Evolutionary conservation across 2,329 filamentous ascomycete species (phyloP).

Genomic region (Geosmithia putterillii): DNA sequence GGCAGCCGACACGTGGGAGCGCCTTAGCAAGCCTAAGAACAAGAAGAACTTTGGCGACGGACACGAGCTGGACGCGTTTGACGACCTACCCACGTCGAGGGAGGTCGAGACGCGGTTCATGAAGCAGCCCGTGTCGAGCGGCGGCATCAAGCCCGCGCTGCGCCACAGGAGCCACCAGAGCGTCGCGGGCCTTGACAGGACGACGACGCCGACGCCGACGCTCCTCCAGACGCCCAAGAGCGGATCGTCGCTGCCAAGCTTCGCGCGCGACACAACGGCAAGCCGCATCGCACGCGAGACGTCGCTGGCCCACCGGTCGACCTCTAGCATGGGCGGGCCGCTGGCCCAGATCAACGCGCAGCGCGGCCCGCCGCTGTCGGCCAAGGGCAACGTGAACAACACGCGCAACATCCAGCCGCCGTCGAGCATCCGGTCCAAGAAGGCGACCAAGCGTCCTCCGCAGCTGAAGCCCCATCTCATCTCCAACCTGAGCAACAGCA

Average conservation of each 20-base stretch:
- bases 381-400: constrained; percentile 32
- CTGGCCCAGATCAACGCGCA: constrained; percentile 43
- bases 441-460: constrained; percentile 43
- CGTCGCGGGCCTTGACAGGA: constrained; percentile 33
- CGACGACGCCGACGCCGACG: constrained; percentile 26
- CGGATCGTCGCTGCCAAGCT: constrained; percentile 41
- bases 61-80: constrained; percentile 82
- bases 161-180: constrained; percentile 46
- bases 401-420: constrained; percentile 27
- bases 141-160: constrained; percentile 51
- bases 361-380: constrained; percentile 39
- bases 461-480: constrained; percentile 79
- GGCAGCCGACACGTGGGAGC: constrained; percentile 44
- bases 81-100: constrained; percentile 83
- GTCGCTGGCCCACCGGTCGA: constrained; percentile 45
- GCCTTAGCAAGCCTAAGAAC: constrained; percentile 56
- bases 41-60: constrained; percentile 69
- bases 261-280: constrained; percentile 53
- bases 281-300: constrained; percentile 54
- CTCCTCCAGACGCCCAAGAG: constrained; percentile 43
- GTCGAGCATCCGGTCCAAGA: constrained; percentile 37
- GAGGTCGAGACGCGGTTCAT: constrained; percentile 71
- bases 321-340: constrained; percentile 38
- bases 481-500: constrained; percentile 63
- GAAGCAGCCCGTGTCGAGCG: constrained; percentile 62